Evolutionary conservation across 2,329 filamentous ascomycete genomes (phyloP), one percentile per base, ranked within the genome.

Genomic region (Penicillium sp.): DNA sequence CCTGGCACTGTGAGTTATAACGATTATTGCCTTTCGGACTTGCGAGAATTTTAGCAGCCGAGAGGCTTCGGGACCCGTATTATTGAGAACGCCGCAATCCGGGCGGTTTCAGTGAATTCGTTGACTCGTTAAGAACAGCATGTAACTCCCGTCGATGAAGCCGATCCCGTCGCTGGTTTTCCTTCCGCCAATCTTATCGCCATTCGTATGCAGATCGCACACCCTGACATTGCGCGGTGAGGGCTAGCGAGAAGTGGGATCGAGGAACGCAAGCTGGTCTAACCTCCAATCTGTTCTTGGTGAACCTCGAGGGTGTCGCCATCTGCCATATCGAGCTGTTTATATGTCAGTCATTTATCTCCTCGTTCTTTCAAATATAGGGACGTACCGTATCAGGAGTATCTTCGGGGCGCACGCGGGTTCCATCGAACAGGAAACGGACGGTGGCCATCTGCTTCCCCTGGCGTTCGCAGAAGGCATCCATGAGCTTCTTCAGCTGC

Each of bases 291-390:
- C 77, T 99, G 94, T 73, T 99, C 94, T 73, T 97, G 94, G 72
- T 97, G 92, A 24, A 99, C 94, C 69, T 99, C 94, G 24, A 99
- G 85, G 1, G 90, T 95, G 68, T 99, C 94, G 31, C 94, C 92
- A 63, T 99, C 94, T 60, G 85, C 79, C 94, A 99, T 99, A 56
- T 97, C 94, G 49, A 97, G 87, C 94, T 97, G 65, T 46, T 54
- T 36, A 20, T 38, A 5, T 22, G 40, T 44, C n/a, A 39, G 41
- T 30, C 11, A 22, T 43, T n/a, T 13, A n/a, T 35, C 11, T n/a
- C 16, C 8, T 22, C 25, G 5, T n/a, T 10, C 28, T 11, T 24
- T 38, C 28, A 25, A 14, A 18, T 20, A 22, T n/a, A 16, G 27
- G 33, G n/a, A 83, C 91, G 75, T 83, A 97, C 94, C 53, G 85